phyloP scores from a whole-genome alignment of 768 basidiomycete species.

The Amanita polypyramis region DNA sequence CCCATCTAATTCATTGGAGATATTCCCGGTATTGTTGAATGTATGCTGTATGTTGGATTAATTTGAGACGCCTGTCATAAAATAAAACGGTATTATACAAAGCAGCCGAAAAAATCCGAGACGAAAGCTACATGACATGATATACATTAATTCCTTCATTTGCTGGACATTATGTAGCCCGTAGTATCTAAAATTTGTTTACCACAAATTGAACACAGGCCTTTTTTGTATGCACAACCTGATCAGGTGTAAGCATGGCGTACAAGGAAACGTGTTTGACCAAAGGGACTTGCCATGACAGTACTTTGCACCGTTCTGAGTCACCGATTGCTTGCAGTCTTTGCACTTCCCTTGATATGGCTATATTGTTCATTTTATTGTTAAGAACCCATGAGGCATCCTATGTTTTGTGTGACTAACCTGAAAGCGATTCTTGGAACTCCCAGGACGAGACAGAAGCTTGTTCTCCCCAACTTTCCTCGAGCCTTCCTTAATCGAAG shows the following conservation, averaged over 20 bases:
- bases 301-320: conserved; percentile 83
- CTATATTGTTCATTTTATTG: conserved; percentile 29
- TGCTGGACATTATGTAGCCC: conserved; percentile 79
- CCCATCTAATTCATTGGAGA: conserved; percentile 1
- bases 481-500: conserved; percentile 68
- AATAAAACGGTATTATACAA: neutral
- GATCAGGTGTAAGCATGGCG: conserved; percentile 9
- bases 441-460: conserved; percentile 58
- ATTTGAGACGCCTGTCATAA: neutral
- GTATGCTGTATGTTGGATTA: conserved; percentile 7
- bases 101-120: no score
- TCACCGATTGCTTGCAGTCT: conserved; percentile 75
- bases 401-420: conserved; percentile 26
- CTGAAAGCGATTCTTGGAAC: conserved; percentile 70
- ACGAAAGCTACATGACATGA: no score
- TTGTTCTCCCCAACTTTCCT: conserved; percentile 83
- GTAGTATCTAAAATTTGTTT: conserved; percentile 79
- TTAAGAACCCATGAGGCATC: conserved; percentile 13
- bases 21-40: neutral
- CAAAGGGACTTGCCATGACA: conserved; percentile 58
- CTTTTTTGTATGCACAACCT: conserved; percentile 88
- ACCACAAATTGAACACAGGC: conserved; percentile 80
- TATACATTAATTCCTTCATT: conserved; percentile 27
- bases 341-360: conserved; percentile 84
- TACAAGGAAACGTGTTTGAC: conserved; percentile 7